These are phyloP conservation scores for Xerocomus brunneocitrinus DNA, from an alignment of 768 basidiomycete species.

Conservation along the genomic window DNA sequence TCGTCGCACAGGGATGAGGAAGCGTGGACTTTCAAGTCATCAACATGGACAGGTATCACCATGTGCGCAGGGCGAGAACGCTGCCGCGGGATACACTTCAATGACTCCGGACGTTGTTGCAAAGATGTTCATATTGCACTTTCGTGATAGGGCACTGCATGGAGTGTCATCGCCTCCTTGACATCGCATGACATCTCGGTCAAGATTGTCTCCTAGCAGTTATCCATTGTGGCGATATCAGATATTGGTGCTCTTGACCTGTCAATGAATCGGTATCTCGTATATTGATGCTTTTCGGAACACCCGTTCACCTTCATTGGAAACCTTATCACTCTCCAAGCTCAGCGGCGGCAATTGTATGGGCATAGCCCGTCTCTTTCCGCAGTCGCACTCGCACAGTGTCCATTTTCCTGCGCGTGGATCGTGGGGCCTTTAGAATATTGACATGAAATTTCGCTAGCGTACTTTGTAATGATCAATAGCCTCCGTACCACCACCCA, in stretches of 20 bases:
- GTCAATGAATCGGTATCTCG: neutral
- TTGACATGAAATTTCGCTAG: neutral
- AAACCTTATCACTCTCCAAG: constrained; percentile 11
- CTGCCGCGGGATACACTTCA: neutral
- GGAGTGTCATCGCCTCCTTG: constrained; percentile 8
- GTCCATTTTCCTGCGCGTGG: neutral
- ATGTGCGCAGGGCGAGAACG: no score
- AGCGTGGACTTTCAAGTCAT: neutral
- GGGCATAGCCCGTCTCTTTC: constrained; percentile 7
- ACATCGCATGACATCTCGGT: neutral
- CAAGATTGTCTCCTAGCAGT: neutral
- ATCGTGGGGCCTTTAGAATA: neutral
- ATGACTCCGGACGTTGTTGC: constrained; percentile 3
- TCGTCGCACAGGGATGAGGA: neutral
- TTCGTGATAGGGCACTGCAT: constrained; percentile 7
- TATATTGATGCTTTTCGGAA: neutral
- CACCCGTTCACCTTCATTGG: neutral
- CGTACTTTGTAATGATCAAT: neutral
- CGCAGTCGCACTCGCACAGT: constrained; percentile 3
- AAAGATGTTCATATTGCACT: neutral
- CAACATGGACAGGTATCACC: no score
- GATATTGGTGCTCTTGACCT: neutral
- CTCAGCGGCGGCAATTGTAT: constrained; percentile 11
- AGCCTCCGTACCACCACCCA: neutral
- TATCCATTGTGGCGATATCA: neutral